Evolutionary conservation across 345 rosid genomes (phyloP), one percentile per base, ranked within the genome.

Genomic region (Sonneratia alba): DNA sequence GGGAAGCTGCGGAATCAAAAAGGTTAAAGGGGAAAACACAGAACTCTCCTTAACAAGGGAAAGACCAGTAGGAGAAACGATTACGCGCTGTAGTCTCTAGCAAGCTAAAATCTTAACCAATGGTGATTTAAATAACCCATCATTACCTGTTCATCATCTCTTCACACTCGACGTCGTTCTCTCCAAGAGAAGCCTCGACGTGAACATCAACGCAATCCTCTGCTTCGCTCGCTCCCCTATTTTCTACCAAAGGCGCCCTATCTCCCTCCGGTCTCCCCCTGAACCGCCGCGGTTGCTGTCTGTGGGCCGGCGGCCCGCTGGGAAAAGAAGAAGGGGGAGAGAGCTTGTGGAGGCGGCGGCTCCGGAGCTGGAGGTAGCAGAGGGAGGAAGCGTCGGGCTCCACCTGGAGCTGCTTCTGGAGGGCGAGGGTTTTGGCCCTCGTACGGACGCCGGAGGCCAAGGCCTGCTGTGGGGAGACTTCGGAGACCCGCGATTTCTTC

Each of bases 351-450:
- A 89, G 88, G 73, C 89, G 89, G 72, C 94, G 91, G 75, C 81
- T 89, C 12, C 94, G 74, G 72, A 87, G 94, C 87, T 89, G 87
- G 42, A 89, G 91, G 75, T 84, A 87, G 32, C 72, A 77, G 24
- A 76, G 82, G n/a, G 94, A 84, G 21, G 89, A 78, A 61, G 70
- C 68, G 66, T 22, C 56, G 55, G 77, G 70, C 21, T 70, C 74
- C 14, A 77, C 73, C 24, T 75, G 81, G 71, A 81, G 88, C 56
- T 85, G 32, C 56, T 43, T 80, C 71, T 80, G 86, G 40, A 89
- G 77, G 6, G 91, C 83, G 56, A 87, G 87, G 81, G 85, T 84
- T 75, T 80, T 89, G 72, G 94, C 87, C 38, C 95, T 73, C 21
- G 90, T 89, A 36, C 85, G 87, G 70, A 85, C 82, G 36, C 79